Evolutionary conservation across 352 stramenopile genomes (phyloP), one percentile per base, ranked within the genome.

Genomic region (Saprolegnia diclina): DNA sequence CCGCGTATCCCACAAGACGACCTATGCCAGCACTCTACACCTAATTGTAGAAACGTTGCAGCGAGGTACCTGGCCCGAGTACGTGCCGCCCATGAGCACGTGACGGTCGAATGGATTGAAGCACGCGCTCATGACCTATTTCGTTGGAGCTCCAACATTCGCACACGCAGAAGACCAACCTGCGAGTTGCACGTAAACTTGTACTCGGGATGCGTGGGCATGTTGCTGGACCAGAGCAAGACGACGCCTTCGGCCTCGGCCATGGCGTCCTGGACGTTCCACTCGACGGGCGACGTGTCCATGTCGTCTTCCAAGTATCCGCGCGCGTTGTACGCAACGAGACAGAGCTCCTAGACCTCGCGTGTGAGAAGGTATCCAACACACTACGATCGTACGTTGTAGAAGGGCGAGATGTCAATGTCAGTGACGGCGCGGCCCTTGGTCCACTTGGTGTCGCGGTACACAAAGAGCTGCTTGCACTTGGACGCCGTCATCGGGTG

Each of bases 101-200:
- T 95, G 82, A 24, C 87, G 85, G 59, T 95, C 87, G 50, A 92
- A 95, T 35, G 87, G 87, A 62, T 91, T 91, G 73, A 95, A 95
- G 71, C 85, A 92, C 4, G 87, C 87, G 40, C 82, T 91, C 18
- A 85, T 94, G 62, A 94, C 81, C 63, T 67, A 56, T 21, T 9
- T 19, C 40, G 45, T 13, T 11, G 5, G 4, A 56, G 18, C 16
- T 50, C 42, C 10, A 57, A 48, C 7, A 67, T n/a, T 48, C 21
- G 53, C 26, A 67, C 9, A 4, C 0, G 5, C 19, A 44, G 13
- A 45, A 32, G 38, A 40, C 6, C 1, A 1, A 67, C 54, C 52
- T 93, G 85, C 32, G 87, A 92, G 72, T 93, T 83, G 38, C 87
- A 93, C 4, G 85, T 95, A 71, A 95, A 95, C 6, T 85, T 84